Conservation (phyloP, 805 yeast genomes). For the Metschnikowia corniflorae region DNA sequence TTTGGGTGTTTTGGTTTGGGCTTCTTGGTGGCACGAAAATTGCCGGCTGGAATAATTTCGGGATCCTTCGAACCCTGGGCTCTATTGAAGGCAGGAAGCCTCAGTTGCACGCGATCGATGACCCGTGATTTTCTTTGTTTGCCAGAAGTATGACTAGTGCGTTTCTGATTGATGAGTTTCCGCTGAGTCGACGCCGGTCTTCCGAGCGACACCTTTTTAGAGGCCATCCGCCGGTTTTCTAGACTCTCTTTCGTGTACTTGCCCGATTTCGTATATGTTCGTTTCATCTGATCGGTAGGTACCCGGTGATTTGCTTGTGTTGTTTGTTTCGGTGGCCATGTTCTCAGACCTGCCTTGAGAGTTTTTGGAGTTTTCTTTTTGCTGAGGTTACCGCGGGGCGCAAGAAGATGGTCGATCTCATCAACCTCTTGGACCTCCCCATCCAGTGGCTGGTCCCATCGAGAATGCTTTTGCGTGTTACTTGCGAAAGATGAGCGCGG, state of each 20-base stretch:
- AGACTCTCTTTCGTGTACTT: too few species aligned
- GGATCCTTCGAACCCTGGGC: neutral
- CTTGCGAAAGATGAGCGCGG: neutral
- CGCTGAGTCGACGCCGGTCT: neutral
- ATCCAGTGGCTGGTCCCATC: neutral
- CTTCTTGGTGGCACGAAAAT: neutral
- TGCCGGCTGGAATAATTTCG: neutral
- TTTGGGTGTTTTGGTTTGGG: neutral
- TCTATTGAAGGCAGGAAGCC: neutral
- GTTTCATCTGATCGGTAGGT: too few species aligned
- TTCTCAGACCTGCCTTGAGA: neutral
- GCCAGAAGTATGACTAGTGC: too few species aligned
- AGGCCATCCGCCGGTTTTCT: neutral
- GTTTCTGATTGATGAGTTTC: neutral
- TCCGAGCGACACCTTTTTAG: neutral
- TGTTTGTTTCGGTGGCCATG: too few species aligned
- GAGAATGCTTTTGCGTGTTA: neutral
- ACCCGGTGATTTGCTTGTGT: too few species aligned
- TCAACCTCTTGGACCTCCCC: conserved; percentile 10
- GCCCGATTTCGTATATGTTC: too few species aligned
- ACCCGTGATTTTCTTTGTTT: too few species aligned
- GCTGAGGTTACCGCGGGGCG: neutral
- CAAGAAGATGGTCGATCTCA: conserved; percentile 11
- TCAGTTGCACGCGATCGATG: too few species aligned
- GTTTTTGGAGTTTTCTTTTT: neutral